phyloP scores from a whole-genome alignment of 495 filamentous ascomycete genomes.

The Aspergillus saccharolyticus region DNA sequence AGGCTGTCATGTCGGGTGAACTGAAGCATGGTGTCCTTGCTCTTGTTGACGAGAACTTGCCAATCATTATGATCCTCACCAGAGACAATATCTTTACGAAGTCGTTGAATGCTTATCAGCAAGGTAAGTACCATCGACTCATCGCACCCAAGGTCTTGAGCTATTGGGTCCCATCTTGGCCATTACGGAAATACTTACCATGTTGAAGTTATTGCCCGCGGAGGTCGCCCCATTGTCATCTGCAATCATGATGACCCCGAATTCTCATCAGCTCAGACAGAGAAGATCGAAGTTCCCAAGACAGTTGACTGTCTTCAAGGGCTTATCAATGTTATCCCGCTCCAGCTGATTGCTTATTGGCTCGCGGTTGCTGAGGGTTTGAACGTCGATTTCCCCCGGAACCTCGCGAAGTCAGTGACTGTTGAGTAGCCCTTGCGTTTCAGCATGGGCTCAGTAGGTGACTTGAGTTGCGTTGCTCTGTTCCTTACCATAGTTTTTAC shows the following conservation, averaged over 20 bases:
- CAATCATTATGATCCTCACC: constrained; percentile 99
- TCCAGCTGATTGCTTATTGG: constrained; percentile 98
- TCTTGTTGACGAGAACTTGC: constrained; percentile 93
- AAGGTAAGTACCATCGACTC: constrained; percentile 54
- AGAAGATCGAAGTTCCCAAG: constrained; percentile 95
- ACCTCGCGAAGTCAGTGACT: constrained; percentile 97
- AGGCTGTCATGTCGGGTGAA: constrained; percentile 99
- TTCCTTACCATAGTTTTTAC: background rate
- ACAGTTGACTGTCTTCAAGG: constrained; percentile 95
- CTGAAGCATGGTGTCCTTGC: constrained; percentile 97
- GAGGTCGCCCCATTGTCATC: constrained; percentile 94
- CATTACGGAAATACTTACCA: constrained; percentile 16
- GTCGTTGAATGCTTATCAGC: constrained; percentile 97
- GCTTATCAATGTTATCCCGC: constrained; percentile 92
- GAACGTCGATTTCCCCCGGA: constrained; percentile 96
- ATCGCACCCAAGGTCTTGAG: background rate
- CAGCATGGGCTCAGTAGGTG: background rate
- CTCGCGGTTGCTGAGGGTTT: constrained; percentile 91
- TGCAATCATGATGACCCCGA: constrained; percentile 89
- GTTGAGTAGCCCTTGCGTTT: constrained; percentile 87
- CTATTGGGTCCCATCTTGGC: too few species aligned
- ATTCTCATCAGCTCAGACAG: constrained; percentile 78
- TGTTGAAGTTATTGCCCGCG: constrained; percentile 75
- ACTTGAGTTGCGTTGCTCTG: background rate
- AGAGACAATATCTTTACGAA: constrained; percentile 94